A percentile compares a stretch with the other conserved stretches of the same genome.
phyloP scores from a whole-genome alignment of 805 yeast species.

The Dipodascus albidus region DNA sequence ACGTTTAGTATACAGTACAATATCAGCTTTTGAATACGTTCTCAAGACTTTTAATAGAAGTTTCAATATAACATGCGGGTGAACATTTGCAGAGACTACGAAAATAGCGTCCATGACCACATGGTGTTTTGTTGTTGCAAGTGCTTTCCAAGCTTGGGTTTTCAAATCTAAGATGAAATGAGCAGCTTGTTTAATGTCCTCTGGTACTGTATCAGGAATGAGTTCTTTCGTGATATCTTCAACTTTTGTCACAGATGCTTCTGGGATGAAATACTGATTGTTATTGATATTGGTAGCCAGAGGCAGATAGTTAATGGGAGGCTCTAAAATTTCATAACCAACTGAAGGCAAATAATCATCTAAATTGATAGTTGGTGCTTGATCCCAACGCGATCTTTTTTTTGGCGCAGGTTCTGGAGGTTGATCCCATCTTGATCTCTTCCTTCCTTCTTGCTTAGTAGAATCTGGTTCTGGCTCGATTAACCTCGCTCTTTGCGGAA shows the following conservation, averaged over 20 bases:
- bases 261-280: neutral
- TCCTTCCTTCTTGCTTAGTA: conserved; percentile 24
- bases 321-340: conserved; percentile 35
- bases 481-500: conserved; percentile 13
- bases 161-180: neutral
- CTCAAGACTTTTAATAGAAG: neutral
- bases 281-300: neutral
- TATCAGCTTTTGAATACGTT: neutral
- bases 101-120: neutral
- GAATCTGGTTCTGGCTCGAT: conserved; percentile 22
- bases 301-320: conserved; percentile 37
- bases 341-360: conserved; percentile 38
- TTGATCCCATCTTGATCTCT: conserved; percentile 25
- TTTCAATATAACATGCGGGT: neutral
- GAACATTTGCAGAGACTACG: neutral
- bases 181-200: neutral
- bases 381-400: conserved; percentile 25
- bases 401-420: conserved; percentile 14
- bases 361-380: conserved; percentile 31
- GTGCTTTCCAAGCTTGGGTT: neutral
- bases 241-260: neutral
- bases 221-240: neutral
- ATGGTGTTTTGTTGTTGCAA: neutral
- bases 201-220: conserved; percentile 1
- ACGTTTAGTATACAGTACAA: neutral